phyloP scores from a whole-genome alignment of 225 moss, liverwort and hornwort genomes.

The Takakia lepidozioides region DNA sequence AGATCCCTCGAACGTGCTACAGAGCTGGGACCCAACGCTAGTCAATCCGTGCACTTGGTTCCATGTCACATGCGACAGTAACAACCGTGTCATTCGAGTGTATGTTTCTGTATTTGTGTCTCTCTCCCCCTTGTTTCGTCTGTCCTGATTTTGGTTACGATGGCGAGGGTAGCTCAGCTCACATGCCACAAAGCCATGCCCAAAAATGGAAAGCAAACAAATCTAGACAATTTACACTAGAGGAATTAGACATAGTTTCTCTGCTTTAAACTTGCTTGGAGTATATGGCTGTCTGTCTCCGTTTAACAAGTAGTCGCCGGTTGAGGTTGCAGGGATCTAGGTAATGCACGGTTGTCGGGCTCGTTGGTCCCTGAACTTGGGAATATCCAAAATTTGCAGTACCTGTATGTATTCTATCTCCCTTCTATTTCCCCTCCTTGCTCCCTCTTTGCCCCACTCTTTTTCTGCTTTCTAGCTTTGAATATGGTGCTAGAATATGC shows the following conservation, averaged over 20 bases:
- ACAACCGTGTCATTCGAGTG: slow-evolving; percentile 58
- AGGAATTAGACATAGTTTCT: not conserved
- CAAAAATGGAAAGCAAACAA: no score
- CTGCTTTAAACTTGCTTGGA: not conserved
- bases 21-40: slow-evolving; percentile 63
- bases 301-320: not conserved
- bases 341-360: slow-evolving; percentile 53
- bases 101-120: slow-evolving; percentile 11
- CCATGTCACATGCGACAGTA: slow-evolving; percentile 53
- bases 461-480: no score
- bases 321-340: slow-evolving; percentile 41
- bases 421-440: no score
- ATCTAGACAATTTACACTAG: no score
- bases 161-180: no score
- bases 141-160: not conserved
- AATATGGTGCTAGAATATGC: no score
- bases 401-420: slow-evolving; percentile 36
- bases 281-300: not conserved
- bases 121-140: not conserved
- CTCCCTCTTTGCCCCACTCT: no score
- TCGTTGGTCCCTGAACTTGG: slow-evolving; percentile 60
- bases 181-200: not conserved
- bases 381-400: slow-evolving; percentile 39
- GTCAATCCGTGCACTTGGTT: slow-evolving; percentile 73
- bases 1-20: slow-evolving; percentile 52